These are phyloP conservation scores for Hypoxylon sp. DNA, from an alignment of 2,329 filamentous ascomycete species.

Conservation along the genomic window DNA sequence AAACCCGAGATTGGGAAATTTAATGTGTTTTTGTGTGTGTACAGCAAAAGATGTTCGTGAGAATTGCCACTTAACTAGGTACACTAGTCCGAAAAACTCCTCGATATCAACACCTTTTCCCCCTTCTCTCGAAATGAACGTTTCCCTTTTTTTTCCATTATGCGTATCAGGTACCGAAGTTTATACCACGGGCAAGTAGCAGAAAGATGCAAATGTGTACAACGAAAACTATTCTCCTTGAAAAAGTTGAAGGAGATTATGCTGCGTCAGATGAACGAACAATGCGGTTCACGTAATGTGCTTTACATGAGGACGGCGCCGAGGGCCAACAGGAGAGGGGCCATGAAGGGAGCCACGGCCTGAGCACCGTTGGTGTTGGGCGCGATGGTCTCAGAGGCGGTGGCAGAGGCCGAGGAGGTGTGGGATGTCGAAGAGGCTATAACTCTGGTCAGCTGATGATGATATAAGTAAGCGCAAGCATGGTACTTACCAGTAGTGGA, in stretches of 20 bases:
- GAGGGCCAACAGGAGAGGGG: constrained; percentile 39
- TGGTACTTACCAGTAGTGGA: constrained; percentile 34
- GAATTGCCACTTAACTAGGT: too few relatives aligned
- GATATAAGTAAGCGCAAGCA: not conserved
- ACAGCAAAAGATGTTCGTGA: too few relatives aligned
- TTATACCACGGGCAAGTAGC: constrained; percentile 20
- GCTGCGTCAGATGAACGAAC: not conserved
- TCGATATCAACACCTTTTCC: too few relatives aligned
- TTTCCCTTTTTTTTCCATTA: constrained; percentile 26
- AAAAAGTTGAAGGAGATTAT: constrained; percentile 7
- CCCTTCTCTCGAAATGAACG: constrained; percentile 10
- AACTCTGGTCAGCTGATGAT: constrained; percentile 17
- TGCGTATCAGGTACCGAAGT: constrained; percentile 17
- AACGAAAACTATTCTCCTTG: constrained; percentile 20
- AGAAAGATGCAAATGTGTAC: constrained; percentile 25
- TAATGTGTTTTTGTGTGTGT: too few relatives aligned
- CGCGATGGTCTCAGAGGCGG: constrained; percentile 27
- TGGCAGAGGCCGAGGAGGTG: constrained; percentile 17
- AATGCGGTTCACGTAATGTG: constrained; percentile 1
- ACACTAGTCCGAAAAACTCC: too few relatives aligned
- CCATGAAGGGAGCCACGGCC: constrained; percentile 42
- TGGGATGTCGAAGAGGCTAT: constrained; percentile 31
- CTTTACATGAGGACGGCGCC: constrained; percentile 41
- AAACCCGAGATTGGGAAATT: too few relatives aligned
- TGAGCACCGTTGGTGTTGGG: constrained; percentile 44